These are phyloP conservation scores for Phytophthora agathidicida DNA, from an alignment of 352 stramenopile genomes.

Conservation along the genomic window DNA sequence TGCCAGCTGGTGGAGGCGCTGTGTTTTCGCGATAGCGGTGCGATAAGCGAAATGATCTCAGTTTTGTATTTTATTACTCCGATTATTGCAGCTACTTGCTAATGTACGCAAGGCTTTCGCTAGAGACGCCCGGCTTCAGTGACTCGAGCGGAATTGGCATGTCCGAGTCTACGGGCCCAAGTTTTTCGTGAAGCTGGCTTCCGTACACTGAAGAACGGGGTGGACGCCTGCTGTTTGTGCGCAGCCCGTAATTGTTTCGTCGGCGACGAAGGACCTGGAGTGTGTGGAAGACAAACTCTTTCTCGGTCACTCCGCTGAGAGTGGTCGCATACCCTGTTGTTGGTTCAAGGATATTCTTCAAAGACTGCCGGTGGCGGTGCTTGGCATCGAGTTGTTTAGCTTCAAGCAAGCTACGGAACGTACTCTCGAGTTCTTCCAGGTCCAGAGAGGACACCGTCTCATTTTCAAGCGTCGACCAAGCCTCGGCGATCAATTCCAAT, in stretches of 20 bases:
- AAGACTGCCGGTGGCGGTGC: not conserved
- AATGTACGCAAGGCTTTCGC: constrained; percentile 19
- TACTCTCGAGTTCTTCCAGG: constrained; percentile 44
- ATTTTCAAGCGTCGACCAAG: constrained; percentile 41
- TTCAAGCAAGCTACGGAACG: constrained; percentile 43
- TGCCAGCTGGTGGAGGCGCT: not conserved
- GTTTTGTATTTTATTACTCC: constrained; percentile 10
- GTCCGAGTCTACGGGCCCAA: constrained; percentile 6
- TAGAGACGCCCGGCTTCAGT: constrained; percentile 43
- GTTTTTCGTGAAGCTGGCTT: not conserved
- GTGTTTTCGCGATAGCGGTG: not conserved
- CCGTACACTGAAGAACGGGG: constrained; percentile 4
- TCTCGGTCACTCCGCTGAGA: constrained; percentile 59
- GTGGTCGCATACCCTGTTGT: constrained; percentile 22
- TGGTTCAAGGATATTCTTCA: constrained; percentile 1
- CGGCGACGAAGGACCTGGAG: constrained; percentile 53
- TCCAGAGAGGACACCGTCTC: constrained; percentile 51
- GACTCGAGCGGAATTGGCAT: constrained; percentile 29
- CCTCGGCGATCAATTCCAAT: constrained; percentile 41
- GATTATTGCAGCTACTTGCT: constrained; percentile 7
- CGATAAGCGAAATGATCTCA: constrained; percentile 12
- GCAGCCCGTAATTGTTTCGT: constrained; percentile 49
- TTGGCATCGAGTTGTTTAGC: constrained; percentile 36
- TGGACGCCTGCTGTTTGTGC: constrained; percentile 50
- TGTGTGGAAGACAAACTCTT: constrained; percentile 65